Base-by-base conservation (phyloP, 2,329 filamentous ascomycete species). In the Cercospora zeina region DNA sequence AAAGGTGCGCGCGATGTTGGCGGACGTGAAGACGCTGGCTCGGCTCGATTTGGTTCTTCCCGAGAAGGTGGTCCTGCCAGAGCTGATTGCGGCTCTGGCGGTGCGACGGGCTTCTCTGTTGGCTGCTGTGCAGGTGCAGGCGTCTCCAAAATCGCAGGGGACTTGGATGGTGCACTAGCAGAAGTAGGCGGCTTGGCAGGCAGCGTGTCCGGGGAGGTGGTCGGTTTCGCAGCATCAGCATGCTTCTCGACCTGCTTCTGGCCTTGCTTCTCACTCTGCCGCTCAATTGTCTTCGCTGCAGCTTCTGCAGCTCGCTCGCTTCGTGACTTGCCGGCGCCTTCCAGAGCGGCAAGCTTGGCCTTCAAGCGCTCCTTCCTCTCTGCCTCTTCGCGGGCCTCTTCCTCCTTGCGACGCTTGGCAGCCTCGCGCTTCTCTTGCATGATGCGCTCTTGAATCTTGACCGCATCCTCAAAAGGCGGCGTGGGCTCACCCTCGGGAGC, bases 371-470 rank as follows among this genome's bases (percentile, higher is more conserved):
- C 71, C 50, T 72, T 66, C 59, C 67, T 72, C 56, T 68, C 72
- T 13, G 62, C 64, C 55, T 70, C 70, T 58, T 66, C 64, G 16
- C 62, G 63, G 50, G 67, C 65, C 42, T 74, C 72, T 56, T 73
- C 69, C 60, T 74, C 71, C 36, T 68, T 56, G 9, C 70, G 68
- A 19, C 70, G 67, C 65, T 71, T 70, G 33, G 64, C 67, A 11
- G 70, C 70, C 57, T 73, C 71, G 14, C 75, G 73, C 69, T 77
- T 80, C 61, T 79, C 78, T 24, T 66, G 75, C 77, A 68, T 74
- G 10, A 74, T 78, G 33, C 82, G 81, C 73, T 83, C 77, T 82
- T 89, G 82, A 80, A 89, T 77, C 85, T 89, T 70, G 78, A 84
- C 74, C 81, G 86, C 66, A 82, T 82, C 77, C 62, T 89, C 86